Base-by-base conservation (phyloP, 306 rosid genomes). In the Quercus parvula region DNA sequence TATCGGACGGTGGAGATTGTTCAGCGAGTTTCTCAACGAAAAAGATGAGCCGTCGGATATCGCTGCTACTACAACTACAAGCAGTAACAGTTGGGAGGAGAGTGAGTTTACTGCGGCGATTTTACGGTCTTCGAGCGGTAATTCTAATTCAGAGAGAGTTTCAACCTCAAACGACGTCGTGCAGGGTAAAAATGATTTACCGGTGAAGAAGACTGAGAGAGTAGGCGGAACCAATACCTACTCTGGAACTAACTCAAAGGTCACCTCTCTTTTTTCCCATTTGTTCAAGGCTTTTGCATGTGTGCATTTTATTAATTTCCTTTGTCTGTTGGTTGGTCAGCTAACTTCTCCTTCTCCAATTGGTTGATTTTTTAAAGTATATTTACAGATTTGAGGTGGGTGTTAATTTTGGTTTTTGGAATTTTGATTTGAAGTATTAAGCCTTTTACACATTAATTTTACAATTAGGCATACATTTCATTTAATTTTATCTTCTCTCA, bases 11-110 rank as follows among this genome's bases (percentile, higher is more conserved):
- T 82, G 86, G 87, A 90, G 79, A 74, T 86, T 74, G 56, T 87
- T 78, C 63, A 52, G 71, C 5, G 87, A 84, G 1, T 72, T 81
- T 12, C 83, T 75, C 12, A 66, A 73, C 56, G 86, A 86, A 6
- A 17, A 71, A 4, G 72, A 76, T 15, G 52, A 70, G 2, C 70
- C 82, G 78, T 77, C 82, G 49, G 72, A 90, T 70, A 63, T n/a
- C 68, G n/a, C 35, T 20, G 5, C 35, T 20, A 8, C 46, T 38
- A 7, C 70, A 18, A 28, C 71, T 11, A 59, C 30, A 52, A 1
- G 46, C 41, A 74, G 81, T 31, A 74, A 75, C 56, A 76, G 97
- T 44, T 87, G 97, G 98, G 79, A 70, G 3, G 94, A 85, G 77
- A 90, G 87, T 7, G 95, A 92, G 11, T 91, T 84, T 64, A 84